Conservation (phyloP, 73 alveolate species). For the Uronychia setigera region DNA sequence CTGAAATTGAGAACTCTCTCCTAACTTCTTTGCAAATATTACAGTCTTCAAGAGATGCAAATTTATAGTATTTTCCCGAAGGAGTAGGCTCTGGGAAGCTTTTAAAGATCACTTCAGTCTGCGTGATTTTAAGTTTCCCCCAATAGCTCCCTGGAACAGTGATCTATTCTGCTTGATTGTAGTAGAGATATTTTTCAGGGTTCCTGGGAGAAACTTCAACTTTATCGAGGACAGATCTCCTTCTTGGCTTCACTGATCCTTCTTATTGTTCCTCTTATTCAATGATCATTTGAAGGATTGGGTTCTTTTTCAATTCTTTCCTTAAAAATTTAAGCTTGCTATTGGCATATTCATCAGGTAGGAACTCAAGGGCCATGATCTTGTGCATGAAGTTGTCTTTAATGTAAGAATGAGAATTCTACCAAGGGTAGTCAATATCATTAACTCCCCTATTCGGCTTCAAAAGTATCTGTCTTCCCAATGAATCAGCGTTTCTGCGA, state of each 20-base stretch:
- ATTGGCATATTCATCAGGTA: constrained; percentile 12
- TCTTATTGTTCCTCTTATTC: background rate
- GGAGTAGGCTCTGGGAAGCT: constrained; percentile 10
- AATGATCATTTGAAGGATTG: background rate
- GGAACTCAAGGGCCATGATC: constrained; percentile 25
- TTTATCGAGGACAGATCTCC: background rate
- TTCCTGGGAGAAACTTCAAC: background rate
- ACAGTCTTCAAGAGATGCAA: constrained; percentile 1
- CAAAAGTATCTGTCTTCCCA: constrained; percentile 38
- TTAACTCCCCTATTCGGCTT: constrained; percentile 44
- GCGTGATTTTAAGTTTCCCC: constrained; percentile 25
- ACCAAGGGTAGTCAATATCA: constrained; percentile 16
- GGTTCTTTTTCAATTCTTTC: constrained; percentile 10
- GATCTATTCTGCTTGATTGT: constrained; percentile 11
- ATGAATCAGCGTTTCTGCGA: constrained; percentile 21
- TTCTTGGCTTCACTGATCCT: constrained; percentile 1
- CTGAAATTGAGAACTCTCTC: constrained; percentile 17
- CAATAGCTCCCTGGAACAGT: constrained; percentile 37
- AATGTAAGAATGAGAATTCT: constrained; percentile 34
- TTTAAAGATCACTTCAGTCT: constrained; percentile 21
- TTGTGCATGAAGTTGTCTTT: constrained; percentile 24
- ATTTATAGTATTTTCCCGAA: background rate
- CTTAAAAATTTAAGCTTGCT: background rate
- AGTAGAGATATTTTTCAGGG: background rate
- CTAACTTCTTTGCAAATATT: background rate